These are phyloP conservation scores for Lentinula lateritia DNA, from an alignment of 768 basidiomycete species.

Conservation along the genomic window DNA sequence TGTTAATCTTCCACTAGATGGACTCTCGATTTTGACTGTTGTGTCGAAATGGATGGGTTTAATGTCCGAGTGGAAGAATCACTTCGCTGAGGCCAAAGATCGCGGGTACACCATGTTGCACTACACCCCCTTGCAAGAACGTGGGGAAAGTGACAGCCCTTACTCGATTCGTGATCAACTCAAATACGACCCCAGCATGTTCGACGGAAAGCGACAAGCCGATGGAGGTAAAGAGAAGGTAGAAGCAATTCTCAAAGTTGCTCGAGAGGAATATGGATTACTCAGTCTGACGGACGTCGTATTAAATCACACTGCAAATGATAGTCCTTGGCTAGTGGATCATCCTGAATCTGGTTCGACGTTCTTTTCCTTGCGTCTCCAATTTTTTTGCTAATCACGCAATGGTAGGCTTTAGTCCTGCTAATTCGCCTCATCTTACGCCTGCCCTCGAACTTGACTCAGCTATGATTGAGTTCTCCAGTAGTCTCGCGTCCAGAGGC, in stretches of 20 bases:
- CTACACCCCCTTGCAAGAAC: constrained; percentile 90
- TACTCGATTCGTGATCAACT: constrained; percentile 91
- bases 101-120: constrained; percentile 98
- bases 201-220: constrained; percentile 34
- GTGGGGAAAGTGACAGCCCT: constrained; percentile 86
- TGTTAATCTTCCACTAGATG: constrained; percentile 79
- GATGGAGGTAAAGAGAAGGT: constrained; percentile 55
- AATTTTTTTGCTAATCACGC: neutral
- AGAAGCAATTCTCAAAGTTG: constrained; percentile 58
- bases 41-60: constrained; percentile 99
- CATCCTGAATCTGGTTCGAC: constrained; percentile 91
- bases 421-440: constrained; percentile 85
- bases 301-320: constrained; percentile 94
- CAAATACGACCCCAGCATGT: constrained; percentile 74
- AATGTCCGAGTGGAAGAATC: constrained; percentile 65
- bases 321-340: constrained; percentile 84
- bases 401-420: constrained; percentile 74
- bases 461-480: constrained; percentile 79
- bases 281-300: constrained; percentile 93
- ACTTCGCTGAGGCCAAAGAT: constrained; percentile 79
- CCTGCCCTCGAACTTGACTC: constrained; percentile 92
- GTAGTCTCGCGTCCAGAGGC: constrained; percentile 52
- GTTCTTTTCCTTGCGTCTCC: neutral
- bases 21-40: constrained; percentile 81
- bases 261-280: constrained; percentile 83